Evolutionary conservation across 495 filamentous ascomycete species (phyloP).

Genomic region (Darksidea phi): DNA sequence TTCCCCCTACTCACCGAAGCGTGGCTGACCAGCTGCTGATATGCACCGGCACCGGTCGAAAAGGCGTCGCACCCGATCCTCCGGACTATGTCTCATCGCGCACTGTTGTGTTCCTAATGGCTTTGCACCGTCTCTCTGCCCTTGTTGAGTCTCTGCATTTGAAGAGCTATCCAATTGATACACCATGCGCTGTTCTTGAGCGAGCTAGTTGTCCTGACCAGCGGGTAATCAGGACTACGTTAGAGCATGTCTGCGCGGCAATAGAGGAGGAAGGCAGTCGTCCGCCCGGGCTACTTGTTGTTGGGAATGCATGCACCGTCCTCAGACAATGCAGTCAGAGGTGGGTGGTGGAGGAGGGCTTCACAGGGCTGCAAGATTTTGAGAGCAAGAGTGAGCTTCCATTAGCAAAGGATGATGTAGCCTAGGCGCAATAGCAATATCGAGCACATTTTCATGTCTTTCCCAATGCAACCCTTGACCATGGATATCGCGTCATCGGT

Average conservation of each 20-base stretch:
- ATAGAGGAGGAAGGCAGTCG: conserved; percentile 87
- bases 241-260: conserved; percentile 73
- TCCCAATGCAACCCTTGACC: too few relatives aligned
- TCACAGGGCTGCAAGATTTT: conserved; percentile 56
- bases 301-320: conserved; percentile 80
- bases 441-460: too few relatives aligned
- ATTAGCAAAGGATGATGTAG: too few relatives aligned
- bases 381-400: too few relatives aligned
- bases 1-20: conserved; percentile 83
- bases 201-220: conserved; percentile 94
- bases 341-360: conserved; percentile 91
- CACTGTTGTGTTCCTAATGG: conserved; percentile 96
- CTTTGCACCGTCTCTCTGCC: conserved; percentile 75
- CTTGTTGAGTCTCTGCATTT: conserved; percentile 53
- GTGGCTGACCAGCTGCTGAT: conserved; percentile 90
- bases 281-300: conserved; percentile 87
- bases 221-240: conserved; percentile 81
- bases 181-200: conserved; percentile 90
- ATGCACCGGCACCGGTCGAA: conserved; percentile 91
- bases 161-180: conserved; percentile 50
- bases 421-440: too few relatives aligned
- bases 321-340: conserved; percentile 55
- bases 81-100: conserved; percentile 73
- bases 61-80: conserved; percentile 77
- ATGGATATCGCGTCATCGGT: too few relatives aligned